Base-by-base conservation (phyloP, 768 basidiomycete genomes). In the Naematelia aurantialba region DNA sequence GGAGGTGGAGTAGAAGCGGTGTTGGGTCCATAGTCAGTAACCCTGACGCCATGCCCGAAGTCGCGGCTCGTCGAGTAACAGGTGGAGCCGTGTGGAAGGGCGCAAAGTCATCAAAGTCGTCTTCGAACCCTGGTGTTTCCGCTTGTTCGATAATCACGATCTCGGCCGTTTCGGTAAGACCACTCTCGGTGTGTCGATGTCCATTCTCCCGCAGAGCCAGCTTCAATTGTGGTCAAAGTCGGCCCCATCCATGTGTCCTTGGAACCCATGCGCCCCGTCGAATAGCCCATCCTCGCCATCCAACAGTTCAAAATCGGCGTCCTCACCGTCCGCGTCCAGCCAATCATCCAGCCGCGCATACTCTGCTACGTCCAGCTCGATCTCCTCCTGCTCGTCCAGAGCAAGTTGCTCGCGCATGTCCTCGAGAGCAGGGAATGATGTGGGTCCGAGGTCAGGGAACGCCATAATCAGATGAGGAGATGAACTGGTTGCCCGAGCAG, bases 331-430 rank as follows among this genome's bases (percentile, higher is more conserved):
- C 19, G 58, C 61, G 19, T 67, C 66, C 25, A 70, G 45, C 73
- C 73, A 75, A 8, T 72, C 67, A 11, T 75, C 73, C 50, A 75
- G 58, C 54, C 61, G 67, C 21, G 60, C 60, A 52, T 67, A 67
- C 50, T 72, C 73, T 21, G 61, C 68, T 27, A 60, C 46, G 10
- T 48, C 67, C 11, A 60, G 64, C 14, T 59, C 63, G 25, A 34
- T 5, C 24, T 56, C 60, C 5, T 55, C 52, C 5, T 44, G 55
- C n/a, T 56, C 53, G 11, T 51, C 58, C 25, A 58, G 44, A 34
- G 30, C 62, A 39, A 39, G 34, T 39, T 39, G 34, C 8, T 8
- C 34, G 8, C 34, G 34, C 22, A 56, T 47, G 30, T 51, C 52
- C 27, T 58, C 57, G 17, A 39, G 17, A 39, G 34, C 34, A 39